Percentiles rank a stretch among this genome's conserved stretches.
phyloP scores from a whole-genome alignment of 805 yeast species.

The Wickerhamomyces kurtzmanii region DNA sequence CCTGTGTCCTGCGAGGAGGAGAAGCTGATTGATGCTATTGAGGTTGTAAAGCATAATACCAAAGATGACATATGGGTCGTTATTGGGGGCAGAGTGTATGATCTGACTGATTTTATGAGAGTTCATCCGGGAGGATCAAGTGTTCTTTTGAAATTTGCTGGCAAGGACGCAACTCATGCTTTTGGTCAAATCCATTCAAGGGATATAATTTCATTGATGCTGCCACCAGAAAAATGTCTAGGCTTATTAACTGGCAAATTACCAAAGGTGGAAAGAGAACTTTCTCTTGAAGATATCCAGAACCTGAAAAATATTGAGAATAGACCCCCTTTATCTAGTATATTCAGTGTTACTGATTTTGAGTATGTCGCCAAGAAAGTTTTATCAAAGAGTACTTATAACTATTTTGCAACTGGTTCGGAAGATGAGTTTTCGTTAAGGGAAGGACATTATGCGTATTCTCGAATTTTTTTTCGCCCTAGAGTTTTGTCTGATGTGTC shows the following conservation, averaged over 20 bases:
- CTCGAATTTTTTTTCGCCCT: conserved; percentile 28
- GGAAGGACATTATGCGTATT: conserved; percentile 31
- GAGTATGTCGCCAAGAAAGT: conserved; percentile 27
- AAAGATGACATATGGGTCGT: conserved; percentile 78
- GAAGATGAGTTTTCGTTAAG: conserved; percentile 35
- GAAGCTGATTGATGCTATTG: no score
- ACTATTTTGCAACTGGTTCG: conserved; percentile 34
- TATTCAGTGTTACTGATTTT: conserved; percentile 26
- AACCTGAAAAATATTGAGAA: conserved; percentile 6
- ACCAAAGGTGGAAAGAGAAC: no score
- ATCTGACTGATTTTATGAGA: conserved; percentile 55
- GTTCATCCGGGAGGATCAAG: conserved; percentile 68
- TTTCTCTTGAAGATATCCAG: no score
- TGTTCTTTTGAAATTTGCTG: conserved; percentile 70
- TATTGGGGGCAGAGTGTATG: conserved; percentile 71
- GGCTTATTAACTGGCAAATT: no score
- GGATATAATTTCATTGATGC: no score
- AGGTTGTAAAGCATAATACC: conserved; percentile 56
- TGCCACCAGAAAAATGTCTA: no score
- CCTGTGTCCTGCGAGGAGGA: no score
- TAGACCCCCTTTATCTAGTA: conserved; percentile 21
- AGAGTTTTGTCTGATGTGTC: conserved; percentile 23
- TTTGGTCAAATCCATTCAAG: no score
- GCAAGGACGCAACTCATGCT: conserved; percentile 68
- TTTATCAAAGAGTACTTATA: conserved; percentile 25